Evolutionary conservation across 495 filamentous ascomycete species (phyloP).

Genomic region (Opeltia flavorubescens): DNA sequence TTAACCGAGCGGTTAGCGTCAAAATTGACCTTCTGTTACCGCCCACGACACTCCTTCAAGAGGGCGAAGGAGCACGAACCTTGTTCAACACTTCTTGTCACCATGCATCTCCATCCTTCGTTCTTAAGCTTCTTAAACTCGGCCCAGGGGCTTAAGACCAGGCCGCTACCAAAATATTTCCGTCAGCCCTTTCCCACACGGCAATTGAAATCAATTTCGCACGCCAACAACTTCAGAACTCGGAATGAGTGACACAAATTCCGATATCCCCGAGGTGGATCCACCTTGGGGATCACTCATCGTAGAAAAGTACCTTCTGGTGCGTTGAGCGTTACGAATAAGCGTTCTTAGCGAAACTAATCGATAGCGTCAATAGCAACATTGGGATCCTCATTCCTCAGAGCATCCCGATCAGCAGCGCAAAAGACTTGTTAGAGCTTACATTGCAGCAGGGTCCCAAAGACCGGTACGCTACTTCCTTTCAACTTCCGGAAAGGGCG

Average conservation of each 20-base stretch:
- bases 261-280: neutral
- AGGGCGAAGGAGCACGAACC: too few relatives aligned
- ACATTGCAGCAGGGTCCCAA: neutral
- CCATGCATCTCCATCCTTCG: neutral
- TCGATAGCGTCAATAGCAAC: neutral
- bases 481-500: neutral
- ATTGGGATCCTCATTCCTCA: conserved; percentile 1
- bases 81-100: neutral
- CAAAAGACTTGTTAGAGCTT: neutral
- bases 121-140: too few relatives aligned
- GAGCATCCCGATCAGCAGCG: conserved; percentile 1
- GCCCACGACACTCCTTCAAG: too few relatives aligned
- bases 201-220: neutral
- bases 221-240: neutral
- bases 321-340: neutral
- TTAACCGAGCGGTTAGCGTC: too few relatives aligned
- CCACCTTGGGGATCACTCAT: conserved; percentile 4
- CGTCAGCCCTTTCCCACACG: neutral
- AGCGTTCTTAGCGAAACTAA: neutral
- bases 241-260: neutral
- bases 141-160: too few relatives aligned
- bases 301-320: conserved; percentile 4
- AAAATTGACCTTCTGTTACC: too few relatives aligned
- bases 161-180: neutral
- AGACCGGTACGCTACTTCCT: conserved; percentile 1